phyloP scores from a whole-genome alignment of 495 filamentous ascomycete species.

The Tetracladium setigerum region DNA sequence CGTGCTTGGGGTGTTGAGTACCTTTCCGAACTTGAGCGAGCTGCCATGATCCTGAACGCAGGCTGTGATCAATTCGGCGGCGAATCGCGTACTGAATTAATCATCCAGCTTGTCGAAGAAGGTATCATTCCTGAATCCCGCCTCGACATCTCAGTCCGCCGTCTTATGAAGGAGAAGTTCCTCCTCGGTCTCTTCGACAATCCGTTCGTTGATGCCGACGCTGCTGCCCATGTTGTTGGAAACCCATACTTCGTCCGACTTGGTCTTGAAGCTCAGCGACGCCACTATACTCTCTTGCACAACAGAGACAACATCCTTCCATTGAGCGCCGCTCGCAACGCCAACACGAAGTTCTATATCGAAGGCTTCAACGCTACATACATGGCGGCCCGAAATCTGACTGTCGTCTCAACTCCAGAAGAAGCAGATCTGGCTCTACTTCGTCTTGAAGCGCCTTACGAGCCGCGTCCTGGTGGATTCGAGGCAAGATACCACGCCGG shows the following conservation, averaged over 20 bases:
- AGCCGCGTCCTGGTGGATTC: slow-evolving; percentile 25
- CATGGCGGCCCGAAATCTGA: slow-evolving; percentile 12
- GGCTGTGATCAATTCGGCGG: slow-evolving; percentile 33
- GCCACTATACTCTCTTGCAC: slow-evolving; percentile 27
- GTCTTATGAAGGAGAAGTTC: slow-evolving; percentile 50
- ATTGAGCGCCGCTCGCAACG: slow-evolving; percentile 1
- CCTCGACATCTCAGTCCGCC: slow-evolving; percentile 47
- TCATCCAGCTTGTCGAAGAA: slow-evolving; percentile 39
- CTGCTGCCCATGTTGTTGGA: slow-evolving; percentile 24
- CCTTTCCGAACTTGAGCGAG: slow-evolving; percentile 20
- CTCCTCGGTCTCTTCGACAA: slow-evolving; percentile 53
- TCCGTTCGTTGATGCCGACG: slow-evolving; percentile 36
- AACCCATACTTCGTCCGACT: slow-evolving; percentile 25
- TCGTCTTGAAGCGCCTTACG: slow-evolving; percentile 25
- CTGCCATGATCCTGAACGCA: slow-evolving; percentile 23
- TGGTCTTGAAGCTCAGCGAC: slow-evolving; percentile 25
- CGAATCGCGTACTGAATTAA: slow-evolving; percentile 27
- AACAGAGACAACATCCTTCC: slow-evolving; percentile 24
- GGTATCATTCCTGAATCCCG: slow-evolving; percentile 39
- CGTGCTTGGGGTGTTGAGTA: slow-evolving; percentile 20
- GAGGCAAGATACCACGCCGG: slow-evolving; percentile 26
- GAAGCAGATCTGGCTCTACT: slow-evolving; percentile 31
- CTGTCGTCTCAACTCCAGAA: slow-evolving; percentile 13
- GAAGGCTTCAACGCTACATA: slow-evolving; percentile 23
- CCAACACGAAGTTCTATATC: slow-evolving; percentile 23